These are phyloP conservation scores for Podospora tetraspora DNA, from an alignment of 495 filamentous ascomycete species.

Conservation along the genomic window DNA sequence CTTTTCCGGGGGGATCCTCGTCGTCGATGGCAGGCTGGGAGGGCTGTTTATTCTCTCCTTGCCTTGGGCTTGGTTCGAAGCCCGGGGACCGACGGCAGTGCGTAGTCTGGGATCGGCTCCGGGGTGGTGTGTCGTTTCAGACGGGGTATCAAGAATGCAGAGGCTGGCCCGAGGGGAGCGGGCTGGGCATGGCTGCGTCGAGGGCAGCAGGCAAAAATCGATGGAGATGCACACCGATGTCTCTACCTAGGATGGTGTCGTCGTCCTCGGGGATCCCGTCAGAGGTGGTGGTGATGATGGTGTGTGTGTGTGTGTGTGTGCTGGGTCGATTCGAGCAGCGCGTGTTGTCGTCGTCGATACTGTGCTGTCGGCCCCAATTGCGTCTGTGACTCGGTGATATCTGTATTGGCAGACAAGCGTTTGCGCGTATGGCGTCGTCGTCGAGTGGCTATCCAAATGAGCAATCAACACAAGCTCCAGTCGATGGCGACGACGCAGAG, in stretches of 20 bases:
- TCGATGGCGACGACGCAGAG: not conserved
- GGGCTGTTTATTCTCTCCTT: conserved; percentile 1
- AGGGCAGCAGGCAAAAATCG: conserved; percentile 11
- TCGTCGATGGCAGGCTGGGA: conserved; percentile 19
- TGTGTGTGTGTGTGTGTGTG: not conserved
- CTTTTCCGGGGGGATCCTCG: conserved; percentile 25
- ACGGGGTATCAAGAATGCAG: conserved; percentile 37
- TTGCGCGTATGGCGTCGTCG: not conserved
- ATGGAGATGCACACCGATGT: no score
- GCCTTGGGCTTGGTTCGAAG: no score
- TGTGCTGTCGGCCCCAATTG: not conserved
- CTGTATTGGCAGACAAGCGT: not conserved
- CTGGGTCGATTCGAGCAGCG: conserved; percentile 1
- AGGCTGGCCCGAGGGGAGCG: conserved; percentile 13
- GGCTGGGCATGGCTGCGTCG: conserved; percentile 25
- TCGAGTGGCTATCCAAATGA: not conserved
- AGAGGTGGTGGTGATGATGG: not conserved
- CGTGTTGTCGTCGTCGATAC: not conserved
- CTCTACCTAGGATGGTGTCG: no score
- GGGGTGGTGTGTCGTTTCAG: conserved; percentile 31
- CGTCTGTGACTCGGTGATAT: not conserved
- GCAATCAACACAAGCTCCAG: not conserved
- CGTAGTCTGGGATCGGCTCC: conserved; percentile 19
- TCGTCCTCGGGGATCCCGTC: not conserved
- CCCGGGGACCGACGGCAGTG: conserved; percentile 8